Conservation (phyloP, 2,329 filamentous ascomycete genomes). For the Thermothelomyces thermophilus region DNA sequence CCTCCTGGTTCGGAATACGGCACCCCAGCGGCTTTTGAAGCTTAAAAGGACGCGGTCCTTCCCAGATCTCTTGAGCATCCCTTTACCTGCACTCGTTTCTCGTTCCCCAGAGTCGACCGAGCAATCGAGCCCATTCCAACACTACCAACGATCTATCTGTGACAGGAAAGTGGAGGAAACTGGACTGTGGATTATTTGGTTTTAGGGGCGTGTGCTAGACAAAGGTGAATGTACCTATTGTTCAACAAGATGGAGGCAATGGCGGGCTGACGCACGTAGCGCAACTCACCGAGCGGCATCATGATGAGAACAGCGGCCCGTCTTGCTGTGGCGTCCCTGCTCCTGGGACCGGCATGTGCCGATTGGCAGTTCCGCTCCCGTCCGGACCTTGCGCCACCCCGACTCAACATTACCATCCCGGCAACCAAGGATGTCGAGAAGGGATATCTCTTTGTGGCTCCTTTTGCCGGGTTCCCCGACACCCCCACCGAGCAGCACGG, state of each 20-base stretch:
- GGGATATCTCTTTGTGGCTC: slow-evolving; percentile 27
- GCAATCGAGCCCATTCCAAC: not conserved
- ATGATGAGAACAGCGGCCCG: slow-evolving; percentile 20
- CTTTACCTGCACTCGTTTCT: too few species aligned
- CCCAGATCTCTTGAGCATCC: not conserved
- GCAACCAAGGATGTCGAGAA: slow-evolving; percentile 34
- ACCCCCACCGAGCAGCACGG: slow-evolving; percentile 31
- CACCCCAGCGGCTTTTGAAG: not conserved
- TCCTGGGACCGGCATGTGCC: slow-evolving; percentile 16
- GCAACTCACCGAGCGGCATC: slow-evolving; percentile 3
- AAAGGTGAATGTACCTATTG: slow-evolving; percentile 29
- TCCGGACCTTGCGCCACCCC: slow-evolving; percentile 30
- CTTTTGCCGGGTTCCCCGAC: slow-evolving; percentile 24
- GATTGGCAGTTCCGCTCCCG: slow-evolving; percentile 24
- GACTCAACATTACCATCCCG: slow-evolving; percentile 29
- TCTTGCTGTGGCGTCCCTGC: slow-evolving; percentile 9
- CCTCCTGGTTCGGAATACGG: too few species aligned
- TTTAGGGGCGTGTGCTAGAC: slow-evolving; percentile 19
- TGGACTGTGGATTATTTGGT: slow-evolving; percentile 13
- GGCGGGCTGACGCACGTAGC: slow-evolving; percentile 24
- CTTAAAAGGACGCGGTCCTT: not conserved
- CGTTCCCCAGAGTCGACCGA: not conserved
- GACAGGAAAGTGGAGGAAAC: slow-evolving; percentile 5
- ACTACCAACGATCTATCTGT: not conserved
- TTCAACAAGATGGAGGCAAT: slow-evolving; percentile 17